Evolutionary conservation across 768 basidiomycete species (phyloP), one percentile per base, ranked within the genome.

Genomic region (Hygrophorus pudorinus): DNA sequence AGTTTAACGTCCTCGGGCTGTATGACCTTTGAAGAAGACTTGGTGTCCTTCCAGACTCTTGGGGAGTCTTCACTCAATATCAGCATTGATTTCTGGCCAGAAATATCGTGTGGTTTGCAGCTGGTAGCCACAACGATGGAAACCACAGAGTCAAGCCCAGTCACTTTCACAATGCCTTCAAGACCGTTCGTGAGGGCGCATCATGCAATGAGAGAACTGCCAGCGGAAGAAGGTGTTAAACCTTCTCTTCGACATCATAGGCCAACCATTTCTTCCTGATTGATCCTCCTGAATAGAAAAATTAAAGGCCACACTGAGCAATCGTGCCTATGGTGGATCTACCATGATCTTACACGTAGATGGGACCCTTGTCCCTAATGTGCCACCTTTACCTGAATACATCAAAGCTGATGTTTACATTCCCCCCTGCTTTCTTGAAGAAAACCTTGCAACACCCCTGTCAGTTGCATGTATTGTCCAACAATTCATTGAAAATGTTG

Each of bases 31-130:
- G n/a, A n/a, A n/a, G n/a, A n/a, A n/a, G n/a, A n/a, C n/a, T n/a
- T n/a, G n/a, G n/a, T n/a, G n/a, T n/a, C n/a, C n/a, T n/a, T n/a
- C n/a, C n/a, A n/a, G n/a, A n/a, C n/a, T n/a, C n/a, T n/a, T n/a
- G n/a, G n/a, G n/a, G n/a, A n/a, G n/a, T n/a, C n/a, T 49, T 20
- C 20, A 36, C 13, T 1, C 2, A 1, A 5, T 34, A 21, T 11
- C 39, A 30, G 1, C 8, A 13, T 6, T 8, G 18, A 1, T 49
- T 42, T 14, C 1, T 9, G 0, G 41, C 40, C 7, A 17, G 29
- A 1, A 40, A 46, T 31, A n/a, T 50, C 1, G 44, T 39, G 2
- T 49, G 48, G 48, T 39, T 46, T 6, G 34, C 36, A 1, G 36
- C 5, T 1, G 48, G 45, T 1, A 7, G 33, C 0, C 44, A 45